Evolutionary conservation across 306 rosid species (phyloP).

Genomic region (Abrus pulchellus): DNA sequence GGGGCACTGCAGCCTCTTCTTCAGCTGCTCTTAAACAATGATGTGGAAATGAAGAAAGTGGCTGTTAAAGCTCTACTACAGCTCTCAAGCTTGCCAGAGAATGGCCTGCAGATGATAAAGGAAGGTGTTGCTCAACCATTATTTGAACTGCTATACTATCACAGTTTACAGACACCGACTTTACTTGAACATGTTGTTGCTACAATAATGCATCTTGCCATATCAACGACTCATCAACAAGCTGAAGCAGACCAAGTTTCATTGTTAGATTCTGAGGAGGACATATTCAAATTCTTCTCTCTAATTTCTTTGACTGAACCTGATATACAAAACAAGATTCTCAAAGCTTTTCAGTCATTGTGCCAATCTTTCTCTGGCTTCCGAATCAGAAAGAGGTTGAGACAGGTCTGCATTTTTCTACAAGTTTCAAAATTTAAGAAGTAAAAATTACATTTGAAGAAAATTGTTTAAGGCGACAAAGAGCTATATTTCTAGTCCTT

Average conservation of each 20-base stretch:
- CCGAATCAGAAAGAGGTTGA: constrained; percentile 62
- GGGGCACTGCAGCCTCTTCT: constrained; percentile 68
- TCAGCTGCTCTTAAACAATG: constrained; percentile 60
- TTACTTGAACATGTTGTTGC: constrained; percentile 65
- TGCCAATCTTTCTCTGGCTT: constrained; percentile 68
- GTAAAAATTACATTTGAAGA: neutral
- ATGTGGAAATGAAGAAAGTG: constrained; percentile 57
- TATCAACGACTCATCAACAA: constrained; percentile 59
- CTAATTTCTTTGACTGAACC: constrained; percentile 65
- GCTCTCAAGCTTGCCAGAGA: constrained; percentile 67
- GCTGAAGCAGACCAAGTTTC: constrained; percentile 52
- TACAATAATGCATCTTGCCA: constrained; percentile 66
- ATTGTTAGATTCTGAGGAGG: constrained; percentile 67
- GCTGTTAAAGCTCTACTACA: constrained; percentile 60
- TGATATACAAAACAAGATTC: constrained; percentile 64
- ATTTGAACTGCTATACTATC: constrained; percentile 64
- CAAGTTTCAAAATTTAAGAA: constrained; percentile 9
- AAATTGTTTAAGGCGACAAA: neutral
- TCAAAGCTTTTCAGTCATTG: constrained; percentile 61
- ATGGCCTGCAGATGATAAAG: constrained; percentile 65
- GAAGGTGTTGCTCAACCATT: constrained; percentile 66
- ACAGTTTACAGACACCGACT: constrained; percentile 53
- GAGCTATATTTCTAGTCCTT: constrained; percentile 1
- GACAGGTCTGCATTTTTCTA: constrained; percentile 55
- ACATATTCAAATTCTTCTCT: constrained; percentile 64